These are phyloP conservation scores for Alopecurus myosuroides DNA, from an alignment of 176 grass and related monocot genomes.

Conservation along the genomic window DNA sequence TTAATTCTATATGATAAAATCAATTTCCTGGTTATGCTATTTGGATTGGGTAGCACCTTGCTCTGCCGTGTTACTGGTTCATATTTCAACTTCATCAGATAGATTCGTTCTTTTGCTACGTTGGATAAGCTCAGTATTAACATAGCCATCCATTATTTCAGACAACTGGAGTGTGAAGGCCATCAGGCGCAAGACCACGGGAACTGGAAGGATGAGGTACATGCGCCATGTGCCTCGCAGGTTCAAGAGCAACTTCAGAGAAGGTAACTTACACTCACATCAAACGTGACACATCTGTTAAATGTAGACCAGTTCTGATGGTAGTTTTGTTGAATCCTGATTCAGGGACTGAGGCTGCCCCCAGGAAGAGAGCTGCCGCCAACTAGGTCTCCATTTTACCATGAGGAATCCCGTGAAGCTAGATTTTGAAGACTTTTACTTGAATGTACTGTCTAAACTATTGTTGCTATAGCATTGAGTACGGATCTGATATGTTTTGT, in stretches of 20 bases:
- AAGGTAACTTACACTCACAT: conserved; percentile 29
- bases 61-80: not conserved
- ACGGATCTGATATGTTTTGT: not conserved
- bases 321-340: not conserved
- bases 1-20: not conserved
- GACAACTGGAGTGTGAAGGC: conserved; percentile 95
- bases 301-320: not conserved
- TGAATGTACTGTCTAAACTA: not conserved
- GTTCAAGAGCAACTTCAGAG: conserved; percentile 90
- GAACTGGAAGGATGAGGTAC: conserved; percentile 86
- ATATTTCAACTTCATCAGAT: not conserved
- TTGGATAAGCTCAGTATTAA: not conserved
- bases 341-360: conserved; percentile 40
- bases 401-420: conserved; percentile 1
- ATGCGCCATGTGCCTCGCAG: conserved; percentile 61
- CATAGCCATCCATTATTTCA: not conserved
- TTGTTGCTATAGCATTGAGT: not conserved
- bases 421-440: not conserved
- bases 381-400: not conserved
- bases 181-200: conserved; percentile 85
- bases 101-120: not conserved
- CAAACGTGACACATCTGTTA: not conserved
- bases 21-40: not conserved
- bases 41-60: not conserved
- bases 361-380: not conserved